Percentiles rank a stretch among this genome's conserved stretches.
Conservation (phyloP, 352 stramenopile genomes). For the Phytophthora ramorum region DNA sequence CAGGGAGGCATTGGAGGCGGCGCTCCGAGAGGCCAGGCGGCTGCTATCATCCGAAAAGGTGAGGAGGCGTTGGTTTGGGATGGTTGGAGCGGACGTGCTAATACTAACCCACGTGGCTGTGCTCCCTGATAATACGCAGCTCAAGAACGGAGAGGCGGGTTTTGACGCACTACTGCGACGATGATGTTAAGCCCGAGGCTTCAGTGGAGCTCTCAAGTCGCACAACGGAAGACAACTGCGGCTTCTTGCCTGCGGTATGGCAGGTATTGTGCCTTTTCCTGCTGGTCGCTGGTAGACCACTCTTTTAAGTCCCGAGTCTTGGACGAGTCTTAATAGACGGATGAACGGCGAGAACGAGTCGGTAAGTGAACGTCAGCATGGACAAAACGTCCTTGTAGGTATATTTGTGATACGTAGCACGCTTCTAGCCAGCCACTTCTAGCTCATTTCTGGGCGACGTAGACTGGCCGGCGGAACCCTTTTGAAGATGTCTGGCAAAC, state of each 20-base stretch:
- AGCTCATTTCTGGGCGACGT: constrained; percentile 72
- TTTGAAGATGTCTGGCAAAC: constrained; percentile 81
- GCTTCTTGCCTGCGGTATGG: constrained; percentile 29
- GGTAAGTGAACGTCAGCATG: constrained; percentile 28
- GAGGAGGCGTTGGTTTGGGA: neutral
- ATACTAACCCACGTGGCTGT: neutral
- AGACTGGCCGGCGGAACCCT: constrained; percentile 78
- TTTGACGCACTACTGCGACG: constrained; percentile 26
- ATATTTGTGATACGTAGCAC: constrained; percentile 14
- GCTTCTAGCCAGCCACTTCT: constrained; percentile 1
- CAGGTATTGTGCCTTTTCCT: constrained; percentile 15
- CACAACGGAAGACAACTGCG: constrained; percentile 18
- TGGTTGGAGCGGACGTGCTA: neutral
- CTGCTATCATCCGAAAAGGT: constrained; percentile 86
- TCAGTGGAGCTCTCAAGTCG: constrained; percentile 16
- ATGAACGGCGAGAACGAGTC: constrained; percentile 40
- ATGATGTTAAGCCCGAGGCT: neutral
- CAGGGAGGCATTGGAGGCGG: constrained; percentile 67
- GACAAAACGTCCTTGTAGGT: constrained; percentile 18
- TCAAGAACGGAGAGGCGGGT: constrained; percentile 64
- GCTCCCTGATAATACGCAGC: constrained; percentile 23
- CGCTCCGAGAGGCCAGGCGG: constrained; percentile 72
- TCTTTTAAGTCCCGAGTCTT: constrained; percentile 21
- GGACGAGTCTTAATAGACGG: constrained; percentile 41
- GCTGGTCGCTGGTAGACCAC: constrained; percentile 26